Evolutionary conservation across 2,329 filamentous ascomycete species (phyloP).

Genomic region (Neonectria punicea): DNA sequence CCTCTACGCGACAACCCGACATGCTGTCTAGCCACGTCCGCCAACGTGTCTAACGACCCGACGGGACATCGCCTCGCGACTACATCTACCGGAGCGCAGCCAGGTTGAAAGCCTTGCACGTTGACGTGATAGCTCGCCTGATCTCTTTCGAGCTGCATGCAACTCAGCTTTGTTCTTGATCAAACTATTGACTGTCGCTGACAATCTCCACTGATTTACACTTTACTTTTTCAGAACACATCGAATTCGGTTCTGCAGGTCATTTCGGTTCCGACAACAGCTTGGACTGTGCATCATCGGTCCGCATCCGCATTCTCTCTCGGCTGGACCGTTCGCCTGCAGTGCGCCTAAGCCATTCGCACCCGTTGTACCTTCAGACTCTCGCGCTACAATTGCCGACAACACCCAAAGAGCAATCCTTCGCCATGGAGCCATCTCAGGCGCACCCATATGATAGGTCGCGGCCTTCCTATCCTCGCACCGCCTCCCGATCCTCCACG

Average conservation of each 20-base stretch:
- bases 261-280: slow-evolving; percentile 1
- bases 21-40: slow-evolving; percentile 11
- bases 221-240: neutral
- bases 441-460: slow-evolving; percentile 41
- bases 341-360: neutral
- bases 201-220: slow-evolving; percentile 4
- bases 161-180: neutral
- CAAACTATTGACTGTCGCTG: neutral
- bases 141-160: neutral
- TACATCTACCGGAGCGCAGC: neutral
- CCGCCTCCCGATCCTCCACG: slow-evolving; percentile 59
- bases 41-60: slow-evolving; percentile 7
- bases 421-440: slow-evolving; percentile 46
- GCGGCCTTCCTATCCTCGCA: slow-evolving; percentile 51
- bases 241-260: neutral
- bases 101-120: neutral
- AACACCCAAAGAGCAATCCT: slow-evolving; percentile 1
- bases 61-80: neutral
- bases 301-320: neutral
- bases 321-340: slow-evolving; percentile 4
- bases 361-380: neutral
- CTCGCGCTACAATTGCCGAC: neutral
- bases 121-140: slow-evolving; percentile 13
- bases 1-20: slow-evolving; percentile 2
- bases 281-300: slow-evolving; percentile 7